Percentiles rank a stretch among this genome's conserved stretches.
These are phyloP conservation scores for Pelargonium myrrhifolium DNA, from an alignment of 441 rosid genomes.

Conservation along the genomic window DNA sequence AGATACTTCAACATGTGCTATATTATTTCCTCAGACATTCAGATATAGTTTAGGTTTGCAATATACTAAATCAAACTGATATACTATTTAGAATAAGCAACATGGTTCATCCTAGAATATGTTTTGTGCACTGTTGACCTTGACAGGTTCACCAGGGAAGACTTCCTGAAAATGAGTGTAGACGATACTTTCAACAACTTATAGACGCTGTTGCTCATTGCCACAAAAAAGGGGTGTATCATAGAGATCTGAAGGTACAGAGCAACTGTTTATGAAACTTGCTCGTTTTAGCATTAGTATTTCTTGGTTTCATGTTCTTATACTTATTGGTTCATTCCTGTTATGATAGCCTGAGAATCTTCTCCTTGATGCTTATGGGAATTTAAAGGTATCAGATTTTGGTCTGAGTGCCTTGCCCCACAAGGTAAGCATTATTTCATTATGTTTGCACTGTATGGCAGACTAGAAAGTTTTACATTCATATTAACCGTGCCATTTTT, in stretches of 20 bases:
- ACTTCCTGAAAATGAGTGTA: slow-evolving; percentile 62
- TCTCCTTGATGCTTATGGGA: slow-evolving; percentile 65
- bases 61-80: slow-evolving; percentile 2
- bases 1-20: background rate
- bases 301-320: slow-evolving; percentile 14
- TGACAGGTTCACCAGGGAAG: slow-evolving; percentile 61
- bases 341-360: slow-evolving; percentile 80
- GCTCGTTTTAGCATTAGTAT: background rate
- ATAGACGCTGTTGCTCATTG: slow-evolving; percentile 79
- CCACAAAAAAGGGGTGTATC: slow-evolving; percentile 86
- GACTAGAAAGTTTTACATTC: slow-evolving; percentile 1
- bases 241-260: slow-evolving; percentile 83
- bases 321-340: slow-evolving; percentile 19
- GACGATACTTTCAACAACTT: slow-evolving; percentile 89
- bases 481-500: background rate
- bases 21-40: background rate
- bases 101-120: background rate
- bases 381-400: slow-evolving; percentile 89
- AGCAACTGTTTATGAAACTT: background rate
- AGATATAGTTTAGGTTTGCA: background rate
- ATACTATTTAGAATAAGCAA: background rate
- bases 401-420: slow-evolving; percentile 89
- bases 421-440: slow-evolving; percentile 42
- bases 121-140: background rate
- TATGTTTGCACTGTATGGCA: slow-evolving; percentile 2